Base-by-base conservation (phyloP, 1,139 yeast species). In the Komagataea norvegica region DNA sequence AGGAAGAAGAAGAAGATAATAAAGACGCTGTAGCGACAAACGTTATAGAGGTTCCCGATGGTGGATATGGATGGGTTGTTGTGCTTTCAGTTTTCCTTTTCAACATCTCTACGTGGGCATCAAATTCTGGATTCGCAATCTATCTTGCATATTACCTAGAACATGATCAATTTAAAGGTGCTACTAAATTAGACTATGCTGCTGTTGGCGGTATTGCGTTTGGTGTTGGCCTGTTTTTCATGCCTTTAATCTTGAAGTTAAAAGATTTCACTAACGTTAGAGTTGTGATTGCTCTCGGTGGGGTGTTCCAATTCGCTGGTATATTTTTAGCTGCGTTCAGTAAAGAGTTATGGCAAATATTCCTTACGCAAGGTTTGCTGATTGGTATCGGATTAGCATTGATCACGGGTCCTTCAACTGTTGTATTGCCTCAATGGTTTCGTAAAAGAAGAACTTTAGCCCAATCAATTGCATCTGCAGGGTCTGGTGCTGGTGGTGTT, bases 61-160 rank as follows among this genome's bases (percentile, higher is more conserved):
- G 55, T 17, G 52, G 52, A 0, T 42, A 70, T 44, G 85, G 83
- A 1, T 80, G 87, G 85, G 68, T 76, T 23, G 69, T 78, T 34
- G 78, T 79, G 0, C 44, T 69, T 3, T 71, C 79, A 36, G 69
- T 70, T 6, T 65, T 74, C 64, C 57, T 68, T 14, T 67, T 74
- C 44, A 69, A 67, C 40, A 64, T 74, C 42, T 60, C 75, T 19
- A 72, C 84, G 2, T 81, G 89, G 89, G 89, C 88, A 17, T 65
- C 78, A 16, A 78, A 77, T 50, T 70, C 85, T 2, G 56, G 47
- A 3, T 51, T 41, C 34, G 83, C 86, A 10, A 79, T 81, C 11
- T 80, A 76, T 51, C 60, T 81, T 30, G 72, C 73, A 32, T 72
- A 69, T 50, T 81, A 78, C 51, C 55, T 75, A 17, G 47, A 61